These are phyloP conservation scores for Nicotiana sylvestris DNA, from an alignment of 257 asterid genomes.

Conservation along the genomic window DNA sequence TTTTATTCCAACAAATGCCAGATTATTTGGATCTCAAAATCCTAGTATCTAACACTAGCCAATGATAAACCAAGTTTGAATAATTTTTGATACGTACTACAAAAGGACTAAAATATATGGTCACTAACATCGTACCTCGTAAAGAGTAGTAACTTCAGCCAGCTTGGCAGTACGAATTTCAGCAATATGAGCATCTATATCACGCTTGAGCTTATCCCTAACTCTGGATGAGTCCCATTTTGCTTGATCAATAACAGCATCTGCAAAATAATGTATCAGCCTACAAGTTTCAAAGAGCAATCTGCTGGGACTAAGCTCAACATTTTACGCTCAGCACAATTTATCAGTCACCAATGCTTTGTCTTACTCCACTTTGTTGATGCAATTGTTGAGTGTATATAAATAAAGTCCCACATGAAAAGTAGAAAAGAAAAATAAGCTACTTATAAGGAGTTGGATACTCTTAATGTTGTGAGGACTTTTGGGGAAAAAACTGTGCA, in stretches of 20 bases:
- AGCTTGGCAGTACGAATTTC: conserved; percentile 69
- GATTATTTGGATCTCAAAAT: neutral
- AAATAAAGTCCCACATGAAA: no score
- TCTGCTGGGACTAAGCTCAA: neutral
- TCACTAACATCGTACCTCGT: conserved; percentile 47
- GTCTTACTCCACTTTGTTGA: neutral
- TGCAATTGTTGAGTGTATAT: no score
- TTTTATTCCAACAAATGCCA: neutral
- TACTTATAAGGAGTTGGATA: no score
- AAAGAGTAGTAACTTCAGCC: conserved; percentile 58
- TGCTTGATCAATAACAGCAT: conserved; percentile 72
- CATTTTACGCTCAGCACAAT: neutral
- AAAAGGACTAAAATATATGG: neutral
- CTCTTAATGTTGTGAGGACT: no score
- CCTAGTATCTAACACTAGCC: neutral
- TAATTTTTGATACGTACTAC: neutral
- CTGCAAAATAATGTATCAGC: conserved; percentile 30
- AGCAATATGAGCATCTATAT: conserved; percentile 71
- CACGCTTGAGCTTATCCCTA: conserved; percentile 85
- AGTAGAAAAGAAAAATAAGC: no score
- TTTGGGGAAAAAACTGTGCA: no score
- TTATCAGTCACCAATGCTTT: neutral
- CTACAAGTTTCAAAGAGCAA: neutral
- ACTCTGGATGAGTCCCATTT: conserved; percentile 87
- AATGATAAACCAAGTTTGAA: neutral